A percentile compares a stretch with the other conserved stretches of the same genome.
Conservation (phyloP, 2,329 filamentous ascomycete genomes). For the Trichoderma atroviride region DNA sequence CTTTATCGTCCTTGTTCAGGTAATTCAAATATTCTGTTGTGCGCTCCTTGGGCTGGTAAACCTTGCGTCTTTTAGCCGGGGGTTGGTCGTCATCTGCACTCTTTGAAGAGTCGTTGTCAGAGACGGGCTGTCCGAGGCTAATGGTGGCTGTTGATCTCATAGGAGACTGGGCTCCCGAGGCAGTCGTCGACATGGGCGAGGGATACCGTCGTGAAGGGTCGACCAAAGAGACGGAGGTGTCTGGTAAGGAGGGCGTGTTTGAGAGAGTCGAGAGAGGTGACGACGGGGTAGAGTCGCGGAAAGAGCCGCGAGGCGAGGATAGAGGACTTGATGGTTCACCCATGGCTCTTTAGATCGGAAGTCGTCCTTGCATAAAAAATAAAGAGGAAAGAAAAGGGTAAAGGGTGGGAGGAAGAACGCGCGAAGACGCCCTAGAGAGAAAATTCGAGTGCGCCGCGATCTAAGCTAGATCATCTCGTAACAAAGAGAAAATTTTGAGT, state of each 20-base stretch:
- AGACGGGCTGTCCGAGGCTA: constrained; percentile 28
- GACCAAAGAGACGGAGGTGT: constrained; percentile 45
- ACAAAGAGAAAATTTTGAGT: background rate
- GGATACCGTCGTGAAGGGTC: constrained; percentile 53
- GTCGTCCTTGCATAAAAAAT: background rate
- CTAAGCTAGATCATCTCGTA: constrained; percentile 25
- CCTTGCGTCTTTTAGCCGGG: constrained; percentile 75
- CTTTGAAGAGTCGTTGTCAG: constrained; percentile 37
- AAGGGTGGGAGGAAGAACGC: constrained; percentile 2
- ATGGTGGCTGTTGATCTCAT: constrained; percentile 48
- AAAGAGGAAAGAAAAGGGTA: background rate
- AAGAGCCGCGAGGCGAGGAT: constrained; percentile 38
- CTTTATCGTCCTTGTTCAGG: constrained; percentile 56
- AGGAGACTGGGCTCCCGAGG: constrained; percentile 56
- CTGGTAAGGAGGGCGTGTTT: constrained; percentile 55
- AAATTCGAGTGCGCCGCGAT: constrained; percentile 17
- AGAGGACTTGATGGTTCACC: constrained; percentile 35
- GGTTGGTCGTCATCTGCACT: constrained; percentile 59
- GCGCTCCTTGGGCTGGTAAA: constrained; percentile 63
- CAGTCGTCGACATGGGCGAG: constrained; percentile 52
- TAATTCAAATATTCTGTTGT: constrained; percentile 78
- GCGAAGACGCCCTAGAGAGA: constrained; percentile 7
- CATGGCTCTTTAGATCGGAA: constrained; percentile 30
- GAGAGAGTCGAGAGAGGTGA: constrained; percentile 59
- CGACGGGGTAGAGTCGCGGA: constrained; percentile 41